Conservation (phyloP, 192 early-diverging fungal genomes). For the Dissophora ornata region DNA sequence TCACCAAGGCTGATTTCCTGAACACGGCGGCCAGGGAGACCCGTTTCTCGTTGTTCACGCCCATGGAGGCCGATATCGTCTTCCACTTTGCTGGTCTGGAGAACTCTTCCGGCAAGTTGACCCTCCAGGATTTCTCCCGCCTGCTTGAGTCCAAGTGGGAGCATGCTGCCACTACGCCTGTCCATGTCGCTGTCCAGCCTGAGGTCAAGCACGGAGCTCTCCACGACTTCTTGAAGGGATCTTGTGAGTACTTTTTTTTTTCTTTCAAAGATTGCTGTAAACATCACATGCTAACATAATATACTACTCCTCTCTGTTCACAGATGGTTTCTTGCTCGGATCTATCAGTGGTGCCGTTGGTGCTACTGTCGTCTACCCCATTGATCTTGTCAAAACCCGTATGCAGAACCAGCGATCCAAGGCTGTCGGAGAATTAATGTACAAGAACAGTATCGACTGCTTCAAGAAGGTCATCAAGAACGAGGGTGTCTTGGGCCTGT, state of each 20-base stretch:
- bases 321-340: conserved; percentile 76
- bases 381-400: conserved; percentile 97
- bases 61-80: conserved; percentile 79
- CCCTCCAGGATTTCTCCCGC: conserved; percentile 61
- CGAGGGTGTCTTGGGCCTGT: conserved; percentile 91
- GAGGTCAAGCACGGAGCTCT: conserved; percentile 31
- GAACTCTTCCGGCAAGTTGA: conserved; percentile 59
- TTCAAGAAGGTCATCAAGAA: conserved; percentile 94
- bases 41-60: conserved; percentile 71
- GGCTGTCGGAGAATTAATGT: conserved; percentile 90
- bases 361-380: conserved; percentile 95
- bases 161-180: conserved; percentile 36
- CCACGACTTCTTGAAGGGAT: conserved; percentile 53
- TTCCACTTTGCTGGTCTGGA: conserved; percentile 74
- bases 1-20: conserved; percentile 75
- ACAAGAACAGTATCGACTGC: conserved; percentile 96
- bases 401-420: conserved; percentile 98
- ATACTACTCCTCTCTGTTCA: not conserved
- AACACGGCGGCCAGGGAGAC: conserved; percentile 63
- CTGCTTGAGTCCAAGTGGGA: conserved; percentile 68
- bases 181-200: conserved; percentile 11
- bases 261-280: too few species aligned
- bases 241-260: conserved; percentile 28
- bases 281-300: too few species aligned
- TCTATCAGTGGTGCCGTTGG: conserved; percentile 94